Evolutionary conservation across 1,284 basidiomycete species (phyloP).

Genomic region (Sparassis latifolia): DNA sequence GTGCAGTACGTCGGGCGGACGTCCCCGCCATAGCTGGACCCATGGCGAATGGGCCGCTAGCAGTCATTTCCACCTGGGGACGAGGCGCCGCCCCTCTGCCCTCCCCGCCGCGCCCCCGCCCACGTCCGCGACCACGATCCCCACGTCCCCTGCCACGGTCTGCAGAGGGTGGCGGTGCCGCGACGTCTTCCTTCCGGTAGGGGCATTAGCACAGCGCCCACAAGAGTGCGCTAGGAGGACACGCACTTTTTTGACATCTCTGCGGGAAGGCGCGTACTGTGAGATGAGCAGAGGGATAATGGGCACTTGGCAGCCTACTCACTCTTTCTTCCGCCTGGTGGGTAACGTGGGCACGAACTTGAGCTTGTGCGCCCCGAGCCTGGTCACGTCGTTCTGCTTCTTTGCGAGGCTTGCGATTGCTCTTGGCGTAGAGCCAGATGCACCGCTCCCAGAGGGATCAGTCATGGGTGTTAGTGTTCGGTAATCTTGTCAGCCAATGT

Average conservation of each 20-base stretch:
- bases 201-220: conserved; percentile 1
- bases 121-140: conserved; percentile 38
- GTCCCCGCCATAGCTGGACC: conserved; percentile 64
- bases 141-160: conserved; percentile 33
- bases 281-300: conserved; percentile 7
- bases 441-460: conserved; percentile 17
- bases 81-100: conserved; percentile 44
- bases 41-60: conserved; percentile 81
- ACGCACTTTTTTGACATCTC: conserved; percentile 39
- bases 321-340: conserved; percentile 69
- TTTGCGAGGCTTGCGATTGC: conserved; percentile 71
- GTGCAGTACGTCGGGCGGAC: conserved; percentile 41
- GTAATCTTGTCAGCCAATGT: neutral
- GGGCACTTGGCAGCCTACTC: conserved; percentile 28
- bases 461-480: conserved; percentile 15
- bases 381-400: conserved; percentile 61
- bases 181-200: conserved; percentile 43
- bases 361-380: conserved; percentile 66
- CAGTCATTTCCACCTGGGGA: conserved; percentile 61
- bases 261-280: conserved; percentile 5
- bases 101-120: conserved; percentile 34
- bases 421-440: conserved; percentile 29
- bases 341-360: conserved; percentile 77
- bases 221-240: neutral
- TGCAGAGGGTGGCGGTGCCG: conserved; percentile 23